Evolutionary conservation across 2,329 filamentous ascomycete species (phyloP).

Genomic region (Penicillium glabrum): DNA sequence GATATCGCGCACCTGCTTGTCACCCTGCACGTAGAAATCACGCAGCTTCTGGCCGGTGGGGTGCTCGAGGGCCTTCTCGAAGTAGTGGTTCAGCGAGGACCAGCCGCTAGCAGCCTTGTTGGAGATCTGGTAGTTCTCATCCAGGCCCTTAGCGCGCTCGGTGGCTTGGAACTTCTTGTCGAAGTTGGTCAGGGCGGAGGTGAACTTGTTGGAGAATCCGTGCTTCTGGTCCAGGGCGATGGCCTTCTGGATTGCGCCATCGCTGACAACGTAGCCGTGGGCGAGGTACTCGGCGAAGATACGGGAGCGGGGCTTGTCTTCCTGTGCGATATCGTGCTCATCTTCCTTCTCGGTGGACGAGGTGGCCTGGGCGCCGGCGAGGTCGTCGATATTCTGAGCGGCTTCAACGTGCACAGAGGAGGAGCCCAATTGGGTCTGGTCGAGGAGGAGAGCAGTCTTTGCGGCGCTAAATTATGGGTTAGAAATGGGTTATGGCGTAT

Average conservation of each 20-base stretch:
- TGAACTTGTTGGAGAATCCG: conserved; percentile 79
- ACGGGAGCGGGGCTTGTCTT: conserved; percentile 93
- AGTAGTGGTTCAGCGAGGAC: conserved; percentile 78
- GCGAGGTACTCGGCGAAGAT: conserved; percentile 96
- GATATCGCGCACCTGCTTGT: conserved; percentile 90
- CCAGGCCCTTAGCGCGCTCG: conserved; percentile 79
- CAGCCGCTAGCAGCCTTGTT: conserved; percentile 67
- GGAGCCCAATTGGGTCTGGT: conserved; percentile 88
- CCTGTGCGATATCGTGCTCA: conserved; percentile 75
- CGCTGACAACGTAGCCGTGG: conserved; percentile 83
- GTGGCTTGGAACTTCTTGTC: conserved; percentile 84
- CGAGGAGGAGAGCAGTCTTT: conserved; percentile 93
- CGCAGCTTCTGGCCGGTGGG: conserved; percentile 86
- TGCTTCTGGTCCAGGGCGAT: conserved; percentile 89
- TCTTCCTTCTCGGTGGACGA: conserved; percentile 56
- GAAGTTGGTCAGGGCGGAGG: conserved; percentile 70
- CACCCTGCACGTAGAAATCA: conserved; percentile 80
- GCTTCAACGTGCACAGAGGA: conserved; percentile 76
- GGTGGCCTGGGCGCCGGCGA: conserved; percentile 60
- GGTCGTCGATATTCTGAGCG: conserved; percentile 64
- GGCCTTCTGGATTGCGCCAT: conserved; percentile 74
- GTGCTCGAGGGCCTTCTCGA: conserved; percentile 86
- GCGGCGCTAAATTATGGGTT: conserved; percentile 59
- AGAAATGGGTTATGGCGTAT: conserved; percentile 3
- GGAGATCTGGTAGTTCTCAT: conserved; percentile 79